These are phyloP conservation scores for Colletotrichum euphorbiae DNA, from an alignment of 2,329 filamentous ascomycete species.

Conservation along the genomic window DNA sequence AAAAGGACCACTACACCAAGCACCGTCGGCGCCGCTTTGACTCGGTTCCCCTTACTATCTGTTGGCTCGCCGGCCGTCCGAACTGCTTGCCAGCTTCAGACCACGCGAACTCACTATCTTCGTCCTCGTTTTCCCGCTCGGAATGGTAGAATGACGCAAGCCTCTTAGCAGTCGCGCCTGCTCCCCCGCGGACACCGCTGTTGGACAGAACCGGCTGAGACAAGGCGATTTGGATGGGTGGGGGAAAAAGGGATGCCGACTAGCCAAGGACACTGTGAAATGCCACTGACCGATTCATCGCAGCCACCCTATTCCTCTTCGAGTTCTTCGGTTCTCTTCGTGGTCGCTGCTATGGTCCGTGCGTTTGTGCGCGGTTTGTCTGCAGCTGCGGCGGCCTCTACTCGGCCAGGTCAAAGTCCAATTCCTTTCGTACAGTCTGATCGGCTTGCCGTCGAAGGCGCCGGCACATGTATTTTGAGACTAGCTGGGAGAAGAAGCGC, in stretches of 20 bases:
- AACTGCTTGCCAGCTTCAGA: constrained; percentile 1
- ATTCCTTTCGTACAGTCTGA: constrained; percentile 8
- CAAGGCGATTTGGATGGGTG: not conserved
- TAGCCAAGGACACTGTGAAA: not conserved
- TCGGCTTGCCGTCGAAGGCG: constrained; percentile 5
- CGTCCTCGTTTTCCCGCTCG: constrained; percentile 1
- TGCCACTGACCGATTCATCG: constrained; percentile 8
- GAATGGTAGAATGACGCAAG: constrained; percentile 5
- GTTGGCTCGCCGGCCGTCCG: constrained; percentile 18
- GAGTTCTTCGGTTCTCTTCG: not conserved
- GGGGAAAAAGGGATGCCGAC: not conserved
- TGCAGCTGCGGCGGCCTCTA: constrained; percentile 10
- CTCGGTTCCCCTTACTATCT: constrained; percentile 6
- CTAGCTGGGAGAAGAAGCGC: not conserved
- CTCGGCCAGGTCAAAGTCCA: constrained; percentile 7
- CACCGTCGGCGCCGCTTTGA: constrained; percentile 22
- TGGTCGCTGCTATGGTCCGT: constrained; percentile 5
- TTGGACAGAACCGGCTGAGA: constrained; percentile 12
- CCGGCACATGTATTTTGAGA: not conserved
- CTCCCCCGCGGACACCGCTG: not conserved
- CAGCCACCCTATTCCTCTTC: constrained; percentile 1
- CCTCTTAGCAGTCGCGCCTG: constrained; percentile 13
- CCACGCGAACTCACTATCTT: not conserved
- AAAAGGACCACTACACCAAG: constrained; percentile 4
- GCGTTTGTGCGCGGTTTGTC: constrained; percentile 17